Evolutionary conservation across 1,284 basidiomycete species (phyloP).

Genomic region (Trichosporon sp.): DNA sequence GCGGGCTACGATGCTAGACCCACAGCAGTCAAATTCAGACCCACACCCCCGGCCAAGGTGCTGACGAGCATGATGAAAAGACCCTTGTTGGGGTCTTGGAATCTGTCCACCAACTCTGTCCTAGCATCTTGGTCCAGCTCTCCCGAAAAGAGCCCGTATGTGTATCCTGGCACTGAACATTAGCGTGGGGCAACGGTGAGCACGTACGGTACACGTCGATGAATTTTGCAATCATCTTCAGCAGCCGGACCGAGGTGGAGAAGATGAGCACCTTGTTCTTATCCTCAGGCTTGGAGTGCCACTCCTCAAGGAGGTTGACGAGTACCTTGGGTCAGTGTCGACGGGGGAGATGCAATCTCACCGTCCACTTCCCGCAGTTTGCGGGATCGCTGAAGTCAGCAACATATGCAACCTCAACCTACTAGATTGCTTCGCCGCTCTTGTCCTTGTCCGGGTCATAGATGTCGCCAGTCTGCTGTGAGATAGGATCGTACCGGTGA

Average conservation of each 20-base stretch:
- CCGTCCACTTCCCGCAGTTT: slow-evolving; percentile 53
- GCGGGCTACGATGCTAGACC: slow-evolving; percentile 2
- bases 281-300: slow-evolving; percentile 47
- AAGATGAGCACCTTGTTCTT: slow-evolving; percentile 50
- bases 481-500: not conserved
- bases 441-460: slow-evolving; percentile 27
- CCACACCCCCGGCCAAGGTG: slow-evolving; percentile 42
- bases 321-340: slow-evolving; percentile 39
- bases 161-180: slow-evolving; percentile 32
- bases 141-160: slow-evolving; percentile 48
- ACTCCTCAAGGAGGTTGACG: slow-evolving; percentile 42
- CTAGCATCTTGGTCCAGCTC: slow-evolving; percentile 44
- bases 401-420: slow-evolving; percentile 5
- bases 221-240: slow-evolving; percentile 50
- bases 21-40: slow-evolving; percentile 44
- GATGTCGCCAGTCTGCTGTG: slow-evolving; percentile 24
- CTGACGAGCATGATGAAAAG: slow-evolving; percentile 48
- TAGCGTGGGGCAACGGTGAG: slow-evolving; percentile 26
- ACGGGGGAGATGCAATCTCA: slow-evolving; percentile 21
- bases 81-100: slow-evolving; percentile 46
- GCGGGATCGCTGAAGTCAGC: slow-evolving; percentile 34
- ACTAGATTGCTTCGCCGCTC: slow-evolving; percentile 31
- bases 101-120: slow-evolving; percentile 49
- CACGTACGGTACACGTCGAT: slow-evolving; percentile 42
- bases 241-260: slow-evolving; percentile 49